Conservation (phyloP, 1,284 basidiomycete genomes). For the Rhodotorula sp. region DNA sequence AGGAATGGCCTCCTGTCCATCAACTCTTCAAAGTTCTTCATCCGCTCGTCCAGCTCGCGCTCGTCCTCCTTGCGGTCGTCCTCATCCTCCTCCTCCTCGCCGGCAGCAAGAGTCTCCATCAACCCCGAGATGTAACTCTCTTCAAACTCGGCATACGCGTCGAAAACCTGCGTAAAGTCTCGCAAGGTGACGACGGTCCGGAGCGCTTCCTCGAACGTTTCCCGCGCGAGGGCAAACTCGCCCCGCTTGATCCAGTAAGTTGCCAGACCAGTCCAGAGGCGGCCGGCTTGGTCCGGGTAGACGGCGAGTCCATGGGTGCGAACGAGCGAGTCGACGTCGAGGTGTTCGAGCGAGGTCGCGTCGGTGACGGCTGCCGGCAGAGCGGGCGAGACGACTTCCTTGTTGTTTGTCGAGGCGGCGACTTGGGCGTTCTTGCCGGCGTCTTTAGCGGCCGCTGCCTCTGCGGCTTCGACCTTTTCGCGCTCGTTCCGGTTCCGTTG, state of each 20-base stretch:
- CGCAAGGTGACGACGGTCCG: slow-evolving; percentile 83
- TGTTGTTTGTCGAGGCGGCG: neutral
- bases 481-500: slow-evolving; percentile 24
- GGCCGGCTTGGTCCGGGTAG: slow-evolving; percentile 94
- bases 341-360: slow-evolving; percentile 63
- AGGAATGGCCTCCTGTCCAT: slow-evolving; percentile 96
- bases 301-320: slow-evolving; percentile 77
- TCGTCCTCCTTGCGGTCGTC: slow-evolving; percentile 73
- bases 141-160: slow-evolving; percentile 91
- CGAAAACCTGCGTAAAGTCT: slow-evolving; percentile 98
- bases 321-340: slow-evolving; percentile 85
- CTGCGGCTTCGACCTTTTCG: slow-evolving; percentile 39
- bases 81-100: slow-evolving; percentile 70
- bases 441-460: slow-evolving; percentile 19
- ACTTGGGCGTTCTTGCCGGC: slow-evolving; percentile 47
- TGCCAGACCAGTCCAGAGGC: slow-evolving; percentile 92
- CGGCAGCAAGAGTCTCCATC: slow-evolving; percentile 76
- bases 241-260: slow-evolving; percentile 98
- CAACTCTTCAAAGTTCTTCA: slow-evolving; percentile 90
- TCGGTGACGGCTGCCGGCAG: slow-evolving; percentile 21
- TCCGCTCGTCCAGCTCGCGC: slow-evolving; percentile 77
- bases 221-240: slow-evolving; percentile 79
- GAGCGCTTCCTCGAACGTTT: slow-evolving; percentile 83
- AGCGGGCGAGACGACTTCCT: neutral
- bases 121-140: slow-evolving; percentile 87